These are phyloP conservation scores for Xanthoparmelia taractica DNA, from an alignment of 495 filamentous ascomycete species.

Conservation along the genomic window DNA sequence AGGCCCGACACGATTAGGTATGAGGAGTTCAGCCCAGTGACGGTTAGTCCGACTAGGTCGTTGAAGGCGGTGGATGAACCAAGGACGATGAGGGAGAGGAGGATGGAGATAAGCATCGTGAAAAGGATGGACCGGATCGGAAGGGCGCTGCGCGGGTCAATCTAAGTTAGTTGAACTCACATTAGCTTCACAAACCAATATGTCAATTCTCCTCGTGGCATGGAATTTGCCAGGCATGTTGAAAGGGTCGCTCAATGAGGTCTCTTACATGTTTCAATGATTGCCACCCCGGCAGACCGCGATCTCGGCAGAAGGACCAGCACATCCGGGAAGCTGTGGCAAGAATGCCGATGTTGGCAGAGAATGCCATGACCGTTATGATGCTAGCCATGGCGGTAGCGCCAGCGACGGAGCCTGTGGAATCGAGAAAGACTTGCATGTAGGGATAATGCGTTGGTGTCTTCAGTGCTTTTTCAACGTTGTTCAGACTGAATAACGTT, in stretches of 20 bases:
- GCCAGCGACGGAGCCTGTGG: constrained; percentile 28
- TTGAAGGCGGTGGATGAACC: constrained; percentile 43
- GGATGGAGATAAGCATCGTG: constrained; percentile 36
- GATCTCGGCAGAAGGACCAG: constrained; percentile 50
- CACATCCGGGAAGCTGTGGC: constrained; percentile 48
- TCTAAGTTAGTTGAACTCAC: background rate
- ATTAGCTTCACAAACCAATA: background rate
- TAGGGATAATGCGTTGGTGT: constrained; percentile 33
- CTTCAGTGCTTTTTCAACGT: constrained; percentile 29
- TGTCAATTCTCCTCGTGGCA: no score
- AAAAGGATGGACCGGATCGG: constrained; percentile 44
- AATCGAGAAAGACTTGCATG: constrained; percentile 35
- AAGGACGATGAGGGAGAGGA: constrained; percentile 40
- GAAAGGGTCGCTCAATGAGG: background rate
- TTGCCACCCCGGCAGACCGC: constrained; percentile 41
- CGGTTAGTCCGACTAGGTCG: constrained; percentile 26
- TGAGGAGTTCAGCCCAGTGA: constrained; percentile 30
- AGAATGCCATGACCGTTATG: constrained; percentile 36
- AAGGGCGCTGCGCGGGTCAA: constrained; percentile 38
- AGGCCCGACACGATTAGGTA: constrained; percentile 28
- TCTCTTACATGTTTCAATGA: constrained; percentile 32
- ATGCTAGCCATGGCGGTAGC: constrained; percentile 29
- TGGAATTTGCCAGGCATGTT: background rate
- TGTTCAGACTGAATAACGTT: constrained; percentile 28
- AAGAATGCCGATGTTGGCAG: constrained; percentile 37